Evolutionary conservation across 371 early-diverging fungal species (phyloP), one percentile per base, ranked within the genome.

Genomic region (Mortierella sp.): DNA sequence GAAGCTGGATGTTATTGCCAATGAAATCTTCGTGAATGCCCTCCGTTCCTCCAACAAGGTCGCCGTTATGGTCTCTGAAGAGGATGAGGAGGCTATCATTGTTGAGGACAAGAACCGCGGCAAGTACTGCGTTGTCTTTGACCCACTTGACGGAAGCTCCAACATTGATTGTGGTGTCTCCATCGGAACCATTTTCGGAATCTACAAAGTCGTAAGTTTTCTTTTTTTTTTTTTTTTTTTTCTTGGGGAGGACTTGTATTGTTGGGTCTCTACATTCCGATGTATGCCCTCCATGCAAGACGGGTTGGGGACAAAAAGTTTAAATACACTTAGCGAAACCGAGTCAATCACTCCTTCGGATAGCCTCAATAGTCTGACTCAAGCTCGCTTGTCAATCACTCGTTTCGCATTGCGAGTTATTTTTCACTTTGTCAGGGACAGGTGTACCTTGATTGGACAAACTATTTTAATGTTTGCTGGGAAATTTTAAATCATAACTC

Each of bases 111-210:
- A 88, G 49, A 82, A 85, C 53, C 91, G 90, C 45, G 98, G 96
- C 76, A 93, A 95, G 85, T 98, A 98, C 89, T 93, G 95, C 81
- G 97, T 98, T 32, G 96, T 95, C 34, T 98, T 98, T 88, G 99
- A 98, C 83, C 99, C 99, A 51, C 89, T 98, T 37, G 98, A 98
- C 84, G 99, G 99, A 59, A 92, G 92, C 70, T 95, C 95, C 86
- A 98, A 98, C 88, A 98, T 98, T 83, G 99, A 98, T 81, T 96
- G 97, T 77, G 99, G 98, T 87, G 97, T 98, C 45, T 95, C 96
- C 51, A 95, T 98, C 62, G 99, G 99, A 84, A 98, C 99, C 34
- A 98, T 98, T 83, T 98, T 98, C 87, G 98, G 98, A 70, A 96
- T 98, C 82, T 98, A 96, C 90, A 89, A 90, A 73, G 90, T 96